Evolutionary conservation across 345 rosid species (phyloP).

Genomic region (Cardamine resedifolia): DNA sequence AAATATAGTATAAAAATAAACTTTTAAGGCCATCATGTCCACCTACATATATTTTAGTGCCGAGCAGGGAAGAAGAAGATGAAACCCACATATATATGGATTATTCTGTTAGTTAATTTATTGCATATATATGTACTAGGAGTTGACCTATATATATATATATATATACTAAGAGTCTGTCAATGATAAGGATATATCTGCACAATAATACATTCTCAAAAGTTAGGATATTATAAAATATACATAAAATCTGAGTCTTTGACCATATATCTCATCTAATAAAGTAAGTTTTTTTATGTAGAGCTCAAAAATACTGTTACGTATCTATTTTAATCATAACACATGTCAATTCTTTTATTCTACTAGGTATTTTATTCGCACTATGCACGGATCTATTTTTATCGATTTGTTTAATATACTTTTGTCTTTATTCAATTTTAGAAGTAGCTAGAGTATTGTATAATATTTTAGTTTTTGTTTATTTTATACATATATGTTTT

Average conservation of each 20-base stretch:
- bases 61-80: not conserved
- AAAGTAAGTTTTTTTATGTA: no score
- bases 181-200: not conserved
- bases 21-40: constrained; percentile 3
- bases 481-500: no score
- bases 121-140: not conserved
- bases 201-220: not conserved
- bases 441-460: no score
- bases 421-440: no score
- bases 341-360: no score
- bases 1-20: not conserved
- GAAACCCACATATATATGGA: constrained; percentile 3
- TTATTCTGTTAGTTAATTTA: not conserved
- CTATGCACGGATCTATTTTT: no score
- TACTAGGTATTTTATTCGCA: no score
- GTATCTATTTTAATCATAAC: no score
- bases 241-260: not conserved
- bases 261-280: not conserved
- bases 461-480: no score
- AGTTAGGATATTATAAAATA: constrained; percentile 11
- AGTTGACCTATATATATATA: no score
- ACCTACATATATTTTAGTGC: not conserved
- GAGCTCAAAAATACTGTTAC: no score
- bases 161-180: not conserved
- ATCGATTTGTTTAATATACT: no score